A percentile compares a stretch with the other conserved stretches of the same genome.
Conservation (phyloP, 2,329 filamentous ascomycete genomes). For the Xylariaceae sp. region DNA sequence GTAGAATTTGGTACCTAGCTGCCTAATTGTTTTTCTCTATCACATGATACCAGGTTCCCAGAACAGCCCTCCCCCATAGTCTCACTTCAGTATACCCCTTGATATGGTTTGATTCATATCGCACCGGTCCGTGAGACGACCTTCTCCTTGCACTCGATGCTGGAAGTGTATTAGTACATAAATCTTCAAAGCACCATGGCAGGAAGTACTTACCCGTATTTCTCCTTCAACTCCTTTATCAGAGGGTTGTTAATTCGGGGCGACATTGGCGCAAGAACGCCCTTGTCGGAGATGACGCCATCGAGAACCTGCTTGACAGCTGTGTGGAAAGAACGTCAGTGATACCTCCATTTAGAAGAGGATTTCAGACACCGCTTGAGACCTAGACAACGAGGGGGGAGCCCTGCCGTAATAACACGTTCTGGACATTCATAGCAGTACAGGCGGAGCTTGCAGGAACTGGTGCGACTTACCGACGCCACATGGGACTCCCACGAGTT, state of each 20-base stretch:
- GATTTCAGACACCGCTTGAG: neutral
- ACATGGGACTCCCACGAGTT: conserved; percentile 44
- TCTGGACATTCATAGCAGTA: neutral
- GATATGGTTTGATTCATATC: too few species aligned
- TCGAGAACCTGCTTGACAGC: conserved; percentile 79
- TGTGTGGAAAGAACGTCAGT: neutral
- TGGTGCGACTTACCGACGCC: neutral
- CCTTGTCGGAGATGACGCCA: conserved; percentile 72
- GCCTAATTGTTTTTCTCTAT: too few species aligned
- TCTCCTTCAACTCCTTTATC: conserved; percentile 61
- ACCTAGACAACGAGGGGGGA: neutral
- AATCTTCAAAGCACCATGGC: too few species aligned
- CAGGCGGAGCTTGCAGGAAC: neutral
- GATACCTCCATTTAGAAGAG: neutral
- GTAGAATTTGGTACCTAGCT: too few species aligned
- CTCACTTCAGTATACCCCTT: too few species aligned
- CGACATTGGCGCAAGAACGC: conserved; percentile 77
- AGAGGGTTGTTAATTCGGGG: conserved; percentile 67
- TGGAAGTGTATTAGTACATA: too few species aligned
- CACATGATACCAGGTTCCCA: too few species aligned
- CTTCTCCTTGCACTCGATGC: too few species aligned
- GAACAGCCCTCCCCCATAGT: too few species aligned
- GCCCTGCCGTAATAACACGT: neutral
- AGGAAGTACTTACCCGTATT: conserved; percentile 3
- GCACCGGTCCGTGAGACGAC: too few species aligned